These are phyloP conservation scores for Oryza officinalis DNA, from an alignment of 176 grass and related monocot species.

Conservation along the genomic window DNA sequence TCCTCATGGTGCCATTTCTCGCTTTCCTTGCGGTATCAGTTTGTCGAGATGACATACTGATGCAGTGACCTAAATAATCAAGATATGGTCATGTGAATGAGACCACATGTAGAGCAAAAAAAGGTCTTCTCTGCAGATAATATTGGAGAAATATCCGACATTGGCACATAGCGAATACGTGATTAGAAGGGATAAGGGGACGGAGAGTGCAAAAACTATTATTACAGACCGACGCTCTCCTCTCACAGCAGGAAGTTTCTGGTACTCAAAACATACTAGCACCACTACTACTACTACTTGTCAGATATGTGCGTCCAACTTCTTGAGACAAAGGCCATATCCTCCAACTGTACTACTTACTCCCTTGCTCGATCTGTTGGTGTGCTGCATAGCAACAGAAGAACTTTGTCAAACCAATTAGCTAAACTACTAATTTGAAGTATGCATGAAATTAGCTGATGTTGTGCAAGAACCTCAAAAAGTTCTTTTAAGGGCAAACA, in stretches of 20 bases:
- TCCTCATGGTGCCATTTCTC: no score
- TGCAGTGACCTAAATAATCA: no score
- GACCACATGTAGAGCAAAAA: background rate
- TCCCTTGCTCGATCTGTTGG: background rate
- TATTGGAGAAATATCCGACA: background rate
- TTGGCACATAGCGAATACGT: background rate
- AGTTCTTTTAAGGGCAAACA: background rate
- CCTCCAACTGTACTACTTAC: background rate
- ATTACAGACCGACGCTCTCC: conserved; percentile 4
- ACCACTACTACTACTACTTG: background rate
- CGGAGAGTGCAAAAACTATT: background rate
- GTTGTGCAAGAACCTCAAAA: background rate
- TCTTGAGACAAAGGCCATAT: background rate
- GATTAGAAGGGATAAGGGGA: background rate
- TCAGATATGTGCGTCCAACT: background rate
- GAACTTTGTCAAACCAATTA: background rate
- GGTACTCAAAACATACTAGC: background rate
- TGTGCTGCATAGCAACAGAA: conserved; percentile 9
- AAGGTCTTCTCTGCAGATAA: background rate
- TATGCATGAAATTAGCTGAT: background rate
- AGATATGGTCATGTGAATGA: no score
- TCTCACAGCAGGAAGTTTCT: background rate
- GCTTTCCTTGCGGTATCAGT: no score
- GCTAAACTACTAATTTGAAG: background rate
- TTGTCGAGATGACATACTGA: no score